phyloP scores from a whole-genome alignment of 2,329 filamentous ascomycete species.

The Colletotrichum lupini region DNA sequence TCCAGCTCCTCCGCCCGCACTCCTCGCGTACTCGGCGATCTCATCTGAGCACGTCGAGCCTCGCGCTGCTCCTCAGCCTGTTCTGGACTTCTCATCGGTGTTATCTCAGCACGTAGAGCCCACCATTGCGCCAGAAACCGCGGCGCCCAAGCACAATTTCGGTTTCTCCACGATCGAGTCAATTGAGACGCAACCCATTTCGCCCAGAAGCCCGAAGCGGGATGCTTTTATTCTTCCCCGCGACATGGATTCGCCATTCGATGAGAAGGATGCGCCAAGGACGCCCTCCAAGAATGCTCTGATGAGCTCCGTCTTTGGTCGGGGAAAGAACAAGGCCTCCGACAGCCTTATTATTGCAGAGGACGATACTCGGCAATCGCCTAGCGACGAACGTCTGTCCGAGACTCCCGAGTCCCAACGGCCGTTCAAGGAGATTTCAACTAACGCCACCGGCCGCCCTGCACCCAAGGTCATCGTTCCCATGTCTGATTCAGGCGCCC shows the following conservation, averaged over 20 bases:
- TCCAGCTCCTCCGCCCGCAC: slow-evolving; percentile 36
- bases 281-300: slow-evolving; percentile 52
- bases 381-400: slow-evolving; percentile 50
- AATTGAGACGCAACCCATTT: slow-evolving; percentile 58
- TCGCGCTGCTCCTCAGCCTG: slow-evolving; percentile 39
- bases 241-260: slow-evolving; percentile 49
- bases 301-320: slow-evolving; percentile 56
- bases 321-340: slow-evolving; percentile 53
- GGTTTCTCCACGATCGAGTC: slow-evolving; percentile 58
- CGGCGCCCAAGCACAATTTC: slow-evolving; percentile 43
- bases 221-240: slow-evolving; percentile 68
- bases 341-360: slow-evolving; percentile 67
- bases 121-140: slow-evolving; percentile 42
- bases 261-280: slow-evolving; percentile 46
- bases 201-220: slow-evolving; percentile 62
- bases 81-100: slow-evolving; percentile 51
- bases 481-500: slow-evolving; percentile 78
- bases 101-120: slow-evolving; percentile 52
- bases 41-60: slow-evolving; percentile 55
- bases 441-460: slow-evolving; percentile 60
- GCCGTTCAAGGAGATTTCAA: slow-evolving; percentile 72
- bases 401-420: slow-evolving; percentile 66
- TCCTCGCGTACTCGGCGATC: slow-evolving; percentile 52
- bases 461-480: slow-evolving; percentile 51
- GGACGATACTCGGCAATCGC: slow-evolving; percentile 70